Evolutionary conservation across 768 basidiomycete species (phyloP).

Genomic region (Naematelia aurantialba): DNA sequence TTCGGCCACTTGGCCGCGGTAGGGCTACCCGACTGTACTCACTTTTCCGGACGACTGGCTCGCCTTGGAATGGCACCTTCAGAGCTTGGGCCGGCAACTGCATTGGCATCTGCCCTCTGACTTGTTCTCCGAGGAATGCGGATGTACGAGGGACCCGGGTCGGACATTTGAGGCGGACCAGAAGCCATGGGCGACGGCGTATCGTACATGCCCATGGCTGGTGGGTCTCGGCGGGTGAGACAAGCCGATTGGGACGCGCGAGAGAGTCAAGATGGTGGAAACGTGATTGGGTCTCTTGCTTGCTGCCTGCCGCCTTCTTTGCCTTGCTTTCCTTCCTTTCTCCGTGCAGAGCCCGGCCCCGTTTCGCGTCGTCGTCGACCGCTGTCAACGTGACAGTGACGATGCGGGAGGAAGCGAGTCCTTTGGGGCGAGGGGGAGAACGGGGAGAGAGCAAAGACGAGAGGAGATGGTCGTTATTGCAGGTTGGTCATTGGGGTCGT

Average conservation of each 20-base stretch:
- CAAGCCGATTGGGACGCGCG: not conserved
- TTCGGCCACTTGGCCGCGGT: not conserved
- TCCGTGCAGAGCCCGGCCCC: too few species aligned
- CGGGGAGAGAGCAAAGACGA: too few species aligned
- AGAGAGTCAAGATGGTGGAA: not conserved
- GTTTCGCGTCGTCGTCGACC: not conserved
- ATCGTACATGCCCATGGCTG: not conserved
- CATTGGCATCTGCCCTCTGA: constrained; percentile 10
- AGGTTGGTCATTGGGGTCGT: not conserved
- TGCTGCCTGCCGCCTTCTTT: not conserved
- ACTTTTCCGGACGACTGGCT: constrained; percentile 4
- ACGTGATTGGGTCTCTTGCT: not conserved
- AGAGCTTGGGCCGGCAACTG: constrained; percentile 32
- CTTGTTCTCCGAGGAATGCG: not conserved
- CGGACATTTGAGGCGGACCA: not conserved
- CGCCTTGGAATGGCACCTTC: constrained; percentile 27
- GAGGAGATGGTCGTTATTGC: not conserved
- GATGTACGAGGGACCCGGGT: not conserved
- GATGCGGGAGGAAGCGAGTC: not conserved
- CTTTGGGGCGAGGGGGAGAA: not conserved
- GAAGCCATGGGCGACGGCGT: not conserved
- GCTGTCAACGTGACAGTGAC: not conserved
- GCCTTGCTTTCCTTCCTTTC: not conserved
- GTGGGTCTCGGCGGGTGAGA: not conserved
- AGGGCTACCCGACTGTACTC: not conserved